Conservation (phyloP, 805 yeast species). For the Suhomyces emberorum region DNA sequence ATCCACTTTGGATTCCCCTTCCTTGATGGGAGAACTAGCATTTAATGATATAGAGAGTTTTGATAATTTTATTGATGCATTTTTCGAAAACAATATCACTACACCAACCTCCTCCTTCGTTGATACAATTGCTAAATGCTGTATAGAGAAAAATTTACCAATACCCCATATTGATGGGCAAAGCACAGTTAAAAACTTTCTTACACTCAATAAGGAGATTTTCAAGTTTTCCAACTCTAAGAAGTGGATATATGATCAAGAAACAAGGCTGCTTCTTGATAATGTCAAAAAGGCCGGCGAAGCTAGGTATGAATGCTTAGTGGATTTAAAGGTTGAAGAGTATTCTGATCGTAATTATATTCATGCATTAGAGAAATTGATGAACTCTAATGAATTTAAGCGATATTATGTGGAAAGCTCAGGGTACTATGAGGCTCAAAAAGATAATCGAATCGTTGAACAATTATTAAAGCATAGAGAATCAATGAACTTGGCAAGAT, state of each 20-base stretch:
- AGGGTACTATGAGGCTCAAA: constrained; percentile 7
- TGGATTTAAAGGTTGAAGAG: neutral
- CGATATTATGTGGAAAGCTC: constrained; percentile 8
- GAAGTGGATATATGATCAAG: too few relatives aligned
- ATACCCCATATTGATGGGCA: neutral
- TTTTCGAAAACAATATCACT: neutral
- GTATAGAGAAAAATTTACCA: too few relatives aligned
- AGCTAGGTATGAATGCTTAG: constrained; percentile 4
- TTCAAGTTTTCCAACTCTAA: neutral
- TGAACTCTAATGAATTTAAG: constrained; percentile 9
- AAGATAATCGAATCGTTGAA: neutral
- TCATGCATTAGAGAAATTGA: constrained; percentile 1
- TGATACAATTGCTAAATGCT: too few relatives aligned
- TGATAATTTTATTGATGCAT: neutral
- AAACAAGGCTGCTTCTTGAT: too few relatives aligned
- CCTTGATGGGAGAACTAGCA: constrained; percentile 1
- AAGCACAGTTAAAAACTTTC: neutral
- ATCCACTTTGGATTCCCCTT: neutral
- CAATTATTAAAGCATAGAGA: constrained; percentile 3
- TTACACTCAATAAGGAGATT: neutral
- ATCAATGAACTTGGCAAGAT: constrained; percentile 1
- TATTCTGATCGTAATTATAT: neutral
- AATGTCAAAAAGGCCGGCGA: constrained; percentile 6
- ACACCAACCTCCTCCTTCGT: neutral
- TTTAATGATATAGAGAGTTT: neutral